These are phyloP conservation scores for Torulaspora franciscae DNA, from an alignment of 805 yeast species.

Conservation along the genomic window DNA sequence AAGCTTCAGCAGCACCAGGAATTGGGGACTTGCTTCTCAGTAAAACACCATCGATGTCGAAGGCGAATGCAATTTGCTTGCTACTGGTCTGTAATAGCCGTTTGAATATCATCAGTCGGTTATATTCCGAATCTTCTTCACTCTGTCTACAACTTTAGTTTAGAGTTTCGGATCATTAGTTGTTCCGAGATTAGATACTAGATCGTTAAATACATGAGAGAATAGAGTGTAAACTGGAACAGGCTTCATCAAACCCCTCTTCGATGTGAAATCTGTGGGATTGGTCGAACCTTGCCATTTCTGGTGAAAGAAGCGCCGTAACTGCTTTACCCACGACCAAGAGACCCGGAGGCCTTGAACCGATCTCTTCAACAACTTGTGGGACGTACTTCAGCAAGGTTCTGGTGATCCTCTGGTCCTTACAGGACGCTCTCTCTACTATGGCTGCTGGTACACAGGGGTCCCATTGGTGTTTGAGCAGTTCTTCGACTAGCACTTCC, in stretches of 20 bases:
- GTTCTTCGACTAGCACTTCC: conserved; percentile 44
- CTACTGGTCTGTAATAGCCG: conserved; percentile 15
- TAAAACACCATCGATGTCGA: conserved; percentile 79
- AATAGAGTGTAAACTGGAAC: neutral
- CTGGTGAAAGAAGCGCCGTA: conserved; percentile 38
- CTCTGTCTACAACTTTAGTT: neutral
- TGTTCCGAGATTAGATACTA: neutral
- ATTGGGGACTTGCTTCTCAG: conserved; percentile 67
- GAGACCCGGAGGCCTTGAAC: conserved; percentile 90
- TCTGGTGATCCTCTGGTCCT: conserved; percentile 82
- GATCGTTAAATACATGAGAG: neutral
- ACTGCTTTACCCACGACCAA: conserved; percentile 80
- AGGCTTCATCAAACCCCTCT: conserved; percentile 30
- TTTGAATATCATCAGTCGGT: conserved; percentile 15
- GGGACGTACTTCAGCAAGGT: conserved; percentile 64
- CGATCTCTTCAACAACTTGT: conserved; percentile 67
- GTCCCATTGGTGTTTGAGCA: conserved; percentile 62
- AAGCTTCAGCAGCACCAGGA: conserved; percentile 58
- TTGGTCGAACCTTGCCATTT: conserved; percentile 25
- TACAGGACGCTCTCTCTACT: conserved; percentile 87
- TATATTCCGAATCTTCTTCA: neutral
- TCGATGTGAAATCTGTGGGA: conserved; percentile 27
- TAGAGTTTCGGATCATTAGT: neutral
- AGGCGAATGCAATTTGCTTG: conserved; percentile 31
- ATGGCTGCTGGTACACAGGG: conserved; percentile 71